Evolutionary conservation across 2,329 filamentous ascomycete genomes (phyloP).

Genomic region (Paraphaeosphaeria sporulosa): DNA sequence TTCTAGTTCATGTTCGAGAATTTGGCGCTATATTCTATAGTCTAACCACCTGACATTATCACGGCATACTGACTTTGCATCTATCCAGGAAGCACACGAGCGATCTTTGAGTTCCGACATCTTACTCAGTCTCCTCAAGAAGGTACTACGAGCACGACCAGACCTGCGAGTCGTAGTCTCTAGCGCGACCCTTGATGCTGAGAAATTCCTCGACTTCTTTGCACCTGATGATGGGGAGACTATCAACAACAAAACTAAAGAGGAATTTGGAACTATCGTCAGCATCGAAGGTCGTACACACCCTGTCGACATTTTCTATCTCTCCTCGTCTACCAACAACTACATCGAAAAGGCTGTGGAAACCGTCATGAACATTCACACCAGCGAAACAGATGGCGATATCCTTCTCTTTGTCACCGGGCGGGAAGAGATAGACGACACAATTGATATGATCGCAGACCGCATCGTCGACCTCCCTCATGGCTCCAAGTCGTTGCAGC

Average conservation of each 20-base stretch:
- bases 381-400: conserved; percentile 80
- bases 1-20: background rate
- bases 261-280: conserved; percentile 70
- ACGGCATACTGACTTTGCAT: background rate
- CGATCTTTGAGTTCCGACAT: conserved; percentile 92
- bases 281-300: conserved; percentile 88
- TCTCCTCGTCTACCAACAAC: conserved; percentile 79
- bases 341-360: conserved; percentile 85
- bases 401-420: conserved; percentile 92
- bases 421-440: conserved; percentile 87
- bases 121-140: conserved; percentile 87
- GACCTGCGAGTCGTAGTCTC: conserved; percentile 90
- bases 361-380: conserved; percentile 87
- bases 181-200: conserved; percentile 91
- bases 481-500: conserved; percentile 66
- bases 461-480: conserved; percentile 69
- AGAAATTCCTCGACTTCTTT: conserved; percentile 86
- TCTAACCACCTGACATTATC: background rate
- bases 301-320: conserved; percentile 85
- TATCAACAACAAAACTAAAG: conserved; percentile 48
- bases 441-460: conserved; percentile 80
- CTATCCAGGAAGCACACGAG: conserved; percentile 78
- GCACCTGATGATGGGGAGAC: conserved; percentile 52
- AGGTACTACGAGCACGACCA: conserved; percentile 79
- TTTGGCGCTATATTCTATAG: background rate